Percentiles rank a stretch among this genome's conserved stretches.
These are phyloP conservation scores for Aspergillus sp. DNA, from an alignment of 2,329 filamentous ascomycete genomes.

Conservation along the genomic window DNA sequence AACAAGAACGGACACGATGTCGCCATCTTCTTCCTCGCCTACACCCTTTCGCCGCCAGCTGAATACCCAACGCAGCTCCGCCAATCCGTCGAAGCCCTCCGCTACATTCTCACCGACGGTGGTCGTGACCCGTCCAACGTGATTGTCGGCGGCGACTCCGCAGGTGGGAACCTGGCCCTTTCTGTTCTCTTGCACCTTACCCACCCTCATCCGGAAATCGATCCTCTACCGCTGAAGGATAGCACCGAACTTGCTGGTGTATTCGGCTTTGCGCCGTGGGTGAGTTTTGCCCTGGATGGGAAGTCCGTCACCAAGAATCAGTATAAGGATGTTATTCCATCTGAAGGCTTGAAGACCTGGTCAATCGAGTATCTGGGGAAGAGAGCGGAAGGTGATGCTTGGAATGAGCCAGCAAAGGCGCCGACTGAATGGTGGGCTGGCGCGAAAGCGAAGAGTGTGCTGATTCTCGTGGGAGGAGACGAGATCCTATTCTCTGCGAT, in stretches of 20 bases:
- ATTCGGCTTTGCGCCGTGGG: conserved; percentile 58
- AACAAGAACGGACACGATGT: conserved; percentile 35
- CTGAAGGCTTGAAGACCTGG: conserved; percentile 41
- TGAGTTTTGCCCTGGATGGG: conserved; percentile 15
- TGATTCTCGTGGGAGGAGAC: conserved; percentile 54
- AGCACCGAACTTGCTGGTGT: conserved; percentile 44
- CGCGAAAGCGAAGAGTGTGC: conserved; percentile 47
- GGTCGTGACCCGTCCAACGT: conserved; percentile 33
- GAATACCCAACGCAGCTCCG: conserved; percentile 41
- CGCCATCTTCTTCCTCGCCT: conserved; percentile 52
- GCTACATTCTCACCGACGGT: conserved; percentile 36
- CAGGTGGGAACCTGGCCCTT: conserved; percentile 40
- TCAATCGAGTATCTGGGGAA: conserved; percentile 43
- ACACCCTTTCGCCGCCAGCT: conserved; percentile 50
- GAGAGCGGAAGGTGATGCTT: conserved; percentile 42
- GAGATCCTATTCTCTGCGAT: conserved; percentile 52
- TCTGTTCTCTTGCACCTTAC: conserved; percentile 35
- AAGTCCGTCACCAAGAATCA: conserved; percentile 7
- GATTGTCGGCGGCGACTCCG: conserved; percentile 42
- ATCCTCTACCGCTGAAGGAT: conserved; percentile 31
- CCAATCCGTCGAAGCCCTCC: conserved; percentile 39
- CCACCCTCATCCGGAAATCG: conserved; percentile 56
- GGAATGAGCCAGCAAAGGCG: conserved; percentile 53
- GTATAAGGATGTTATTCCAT: conserved; percentile 1
- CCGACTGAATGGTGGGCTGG: conserved; percentile 54